Evolutionary conservation across 1,284 basidiomycete species (phyloP).

Genomic region (Jaminaea rosea): DNA sequence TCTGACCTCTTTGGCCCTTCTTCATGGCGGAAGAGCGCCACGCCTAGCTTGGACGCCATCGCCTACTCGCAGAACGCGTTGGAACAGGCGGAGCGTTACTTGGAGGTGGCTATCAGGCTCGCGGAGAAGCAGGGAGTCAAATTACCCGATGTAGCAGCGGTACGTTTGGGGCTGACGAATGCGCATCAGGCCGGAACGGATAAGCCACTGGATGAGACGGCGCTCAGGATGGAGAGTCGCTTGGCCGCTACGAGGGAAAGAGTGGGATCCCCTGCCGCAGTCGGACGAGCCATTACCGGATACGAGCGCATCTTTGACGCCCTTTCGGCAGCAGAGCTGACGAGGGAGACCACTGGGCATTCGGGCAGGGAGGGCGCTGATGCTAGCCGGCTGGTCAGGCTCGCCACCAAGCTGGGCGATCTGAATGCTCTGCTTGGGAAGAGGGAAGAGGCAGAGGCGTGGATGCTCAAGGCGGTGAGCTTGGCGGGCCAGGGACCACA

Average conservation of each 20-base stretch:
- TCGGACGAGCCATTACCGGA: conserved; percentile 4
- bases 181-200: background rate
- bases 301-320: conserved; percentile 24
- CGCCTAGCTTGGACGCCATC: conserved; percentile 14
- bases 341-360: background rate
- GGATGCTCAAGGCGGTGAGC: conserved; percentile 20
- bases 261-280: conserved; percentile 7
- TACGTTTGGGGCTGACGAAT: conserved; percentile 6
- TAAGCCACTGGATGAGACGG: conserved; percentile 12
- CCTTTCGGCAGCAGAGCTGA: background rate
- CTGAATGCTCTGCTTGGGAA: conserved; percentile 15
- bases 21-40: conserved; percentile 8
- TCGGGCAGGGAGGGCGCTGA: conserved; percentile 3
- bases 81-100: conserved; percentile 23
- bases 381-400: conserved; percentile 14
- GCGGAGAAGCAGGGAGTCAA: conserved; percentile 25
- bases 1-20: conserved; percentile 13
- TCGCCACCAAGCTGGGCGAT: conserved; percentile 35
- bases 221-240: conserved; percentile 13
- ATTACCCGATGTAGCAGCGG: conserved; percentile 22
- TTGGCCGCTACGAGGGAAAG: conserved; percentile 15
- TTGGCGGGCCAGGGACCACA: conserved; percentile 15
- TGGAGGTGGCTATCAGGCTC: conserved; percentile 19
- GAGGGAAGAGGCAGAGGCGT: conserved; percentile 17
- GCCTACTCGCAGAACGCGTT: conserved; percentile 21